Evolutionary conservation across 306 rosid species (phyloP).

Genomic region (Cucurbita ficifolia): DNA sequence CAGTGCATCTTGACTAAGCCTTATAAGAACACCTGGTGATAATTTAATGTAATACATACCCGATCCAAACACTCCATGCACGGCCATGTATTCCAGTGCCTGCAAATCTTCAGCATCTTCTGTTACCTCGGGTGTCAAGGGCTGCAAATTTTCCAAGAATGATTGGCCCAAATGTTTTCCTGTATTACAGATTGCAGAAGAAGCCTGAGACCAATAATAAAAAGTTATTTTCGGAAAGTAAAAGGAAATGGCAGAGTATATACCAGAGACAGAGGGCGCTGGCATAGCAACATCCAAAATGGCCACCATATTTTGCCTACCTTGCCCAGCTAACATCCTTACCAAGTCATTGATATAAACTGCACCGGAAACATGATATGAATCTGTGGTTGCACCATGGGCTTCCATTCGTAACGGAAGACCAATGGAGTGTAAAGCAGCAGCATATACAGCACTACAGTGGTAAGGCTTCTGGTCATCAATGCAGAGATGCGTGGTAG

Average conservation of each 20-base stretch:
- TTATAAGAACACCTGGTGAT: neutral
- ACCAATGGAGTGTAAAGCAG: constrained; percentile 63
- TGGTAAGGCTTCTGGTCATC: constrained; percentile 61
- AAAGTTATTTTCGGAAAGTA: neutral
- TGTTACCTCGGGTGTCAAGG: constrained; percentile 59
- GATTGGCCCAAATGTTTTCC: constrained; percentile 30
- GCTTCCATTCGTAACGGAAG: constrained; percentile 75
- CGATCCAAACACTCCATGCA: constrained; percentile 59
- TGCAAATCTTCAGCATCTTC: constrained; percentile 44
- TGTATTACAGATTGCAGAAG: constrained; percentile 21
- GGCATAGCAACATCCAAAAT: constrained; percentile 82
- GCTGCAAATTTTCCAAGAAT: constrained; percentile 34
- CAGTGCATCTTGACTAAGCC: neutral
- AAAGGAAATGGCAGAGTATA: neutral
- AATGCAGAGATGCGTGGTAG: constrained; percentile 39
- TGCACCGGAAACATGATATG: constrained; percentile 49
- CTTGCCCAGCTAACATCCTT: constrained; percentile 59
- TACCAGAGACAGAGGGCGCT: constrained; percentile 64
- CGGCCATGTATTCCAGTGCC: constrained; percentile 48
- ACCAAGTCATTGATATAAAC: constrained; percentile 46
- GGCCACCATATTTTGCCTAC: constrained; percentile 63
- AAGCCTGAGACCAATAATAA: neutral
- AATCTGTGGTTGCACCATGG: constrained; percentile 40
- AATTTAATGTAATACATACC: constrained; percentile 39
- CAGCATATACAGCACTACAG: constrained; percentile 73